phyloP scores from a whole-genome alignment of 129 eudicot species.

The Arctium lappa region DNA sequence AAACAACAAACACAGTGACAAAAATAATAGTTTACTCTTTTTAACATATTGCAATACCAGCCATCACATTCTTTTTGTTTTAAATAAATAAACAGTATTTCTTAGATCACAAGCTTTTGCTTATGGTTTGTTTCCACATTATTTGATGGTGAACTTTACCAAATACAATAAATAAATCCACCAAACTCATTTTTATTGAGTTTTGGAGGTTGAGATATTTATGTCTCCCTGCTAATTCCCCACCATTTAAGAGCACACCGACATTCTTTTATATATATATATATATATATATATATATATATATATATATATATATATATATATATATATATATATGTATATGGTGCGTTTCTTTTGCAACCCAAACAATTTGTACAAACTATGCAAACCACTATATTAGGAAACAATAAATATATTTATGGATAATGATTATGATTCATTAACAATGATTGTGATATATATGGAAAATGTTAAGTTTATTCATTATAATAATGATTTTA shows the following conservation, averaged over 20 bases:
- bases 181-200: constrained; percentile 12
- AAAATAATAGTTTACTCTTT: not conserved
- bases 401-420: no score
- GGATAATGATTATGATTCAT: no score
- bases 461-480: no score
- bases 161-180: constrained; percentile 12
- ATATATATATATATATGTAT: no score
- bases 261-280: not conserved
- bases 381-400: no score
- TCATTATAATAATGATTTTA: no score
- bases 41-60: not conserved
- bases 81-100: not conserved
- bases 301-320: no score
- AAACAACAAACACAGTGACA: no score
- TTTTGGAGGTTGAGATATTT: constrained; percentile 25
- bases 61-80: not conserved
- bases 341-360: no score
- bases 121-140: constrained; percentile 1
- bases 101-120: not conserved
- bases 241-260: not conserved
- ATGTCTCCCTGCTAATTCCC: constrained; percentile 2
- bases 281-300: no score
- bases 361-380: no score
- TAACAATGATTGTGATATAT: no score
- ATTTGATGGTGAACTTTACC: constrained; percentile 22